Conservation (phyloP, 306 rosid species). For the Senna tora region DNA sequence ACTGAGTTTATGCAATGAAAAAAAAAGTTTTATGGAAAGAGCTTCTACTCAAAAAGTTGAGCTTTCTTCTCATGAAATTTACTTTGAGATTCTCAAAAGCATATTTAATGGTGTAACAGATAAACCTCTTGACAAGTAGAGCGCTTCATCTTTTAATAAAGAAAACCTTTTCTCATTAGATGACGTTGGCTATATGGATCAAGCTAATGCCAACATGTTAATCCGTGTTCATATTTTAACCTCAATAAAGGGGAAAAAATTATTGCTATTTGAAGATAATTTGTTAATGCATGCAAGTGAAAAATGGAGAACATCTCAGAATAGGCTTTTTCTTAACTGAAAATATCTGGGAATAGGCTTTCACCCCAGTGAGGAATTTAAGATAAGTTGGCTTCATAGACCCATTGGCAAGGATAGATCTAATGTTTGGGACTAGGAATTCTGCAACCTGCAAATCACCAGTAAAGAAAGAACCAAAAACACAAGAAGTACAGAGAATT, state of each 20-base stretch:
- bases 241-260: too few relatives aligned
- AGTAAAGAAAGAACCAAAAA: conserved; percentile 22
- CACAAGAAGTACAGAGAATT: neutral
- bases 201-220: too few relatives aligned
- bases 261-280: neutral
- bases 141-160: neutral
- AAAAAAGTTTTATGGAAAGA: neutral
- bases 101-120: neutral
- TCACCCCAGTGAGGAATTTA: conserved; percentile 87
- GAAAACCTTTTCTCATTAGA: too few relatives aligned
- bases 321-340: conserved; percentile 65
- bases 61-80: neutral
- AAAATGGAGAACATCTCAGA: conserved; percentile 1
- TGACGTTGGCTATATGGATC: too few relatives aligned
- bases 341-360: conserved; percentile 92
- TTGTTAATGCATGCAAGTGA: conserved; percentile 18
- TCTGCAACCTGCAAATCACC: conserved; percentile 75
- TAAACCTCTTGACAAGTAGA: neutral
- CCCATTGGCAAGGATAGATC: conserved; percentile 69
- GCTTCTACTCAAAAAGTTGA: neutral
- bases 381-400: conserved; percentile 82
- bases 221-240: too few relatives aligned
- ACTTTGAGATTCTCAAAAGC: neutral
- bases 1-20: neutral
- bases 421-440: conserved; percentile 77